Base-by-base conservation (phyloP, 495 filamentous ascomycete genomes). In the Penicillium waksmanii region DNA sequence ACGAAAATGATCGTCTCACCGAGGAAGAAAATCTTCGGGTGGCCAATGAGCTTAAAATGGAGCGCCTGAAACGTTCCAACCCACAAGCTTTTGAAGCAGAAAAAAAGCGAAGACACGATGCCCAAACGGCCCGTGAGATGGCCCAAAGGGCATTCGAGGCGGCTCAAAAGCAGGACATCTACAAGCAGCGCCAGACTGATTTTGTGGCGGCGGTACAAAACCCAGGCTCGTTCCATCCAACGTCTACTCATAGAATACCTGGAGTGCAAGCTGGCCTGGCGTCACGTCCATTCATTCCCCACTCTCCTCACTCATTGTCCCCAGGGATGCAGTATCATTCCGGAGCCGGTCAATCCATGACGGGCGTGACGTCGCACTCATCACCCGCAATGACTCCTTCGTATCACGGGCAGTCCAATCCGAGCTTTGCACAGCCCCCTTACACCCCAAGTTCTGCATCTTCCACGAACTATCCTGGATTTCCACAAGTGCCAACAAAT, bases 1-100 rank as follows among this genome's bases (percentile, higher is more conserved):
- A 88, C 46, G 80, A 83, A 49, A 77, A 83, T 23, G 82, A 86
- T 38, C 68, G 71, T 8, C 69, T 90, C 23, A 85, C 83, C 0
- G 78, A 75, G 17, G 85, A 84, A 56, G 87, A 89, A 58, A 58
- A 65, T 33, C 69, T 68, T 38, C 77, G 78, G 35, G 82, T 83
- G 1, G 69, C 78, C 33, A 53, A 78, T 52, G 64, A 80, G 51
- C 52, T 79, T 10, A 60, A 66, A 18, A 73, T 83, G 47, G 76
- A 83, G 48, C 67, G 70, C 12, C 68, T 84, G 13, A 76, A 73
- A 59, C 82, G 81, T 19, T 66, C 65, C 10, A 71, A 85, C 60
- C 80, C 78, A 5, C 55, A 23, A 15, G 75, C 69, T 13, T 83
- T 73, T 49, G 17, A 31, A 10, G 23, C 19, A 2, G 62, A 65